Percentiles rank a stretch among this genome's conserved stretches.
Conservation (phyloP, 805 yeast genomes). For the Wickerhamomyces ciferrii region DNA sequence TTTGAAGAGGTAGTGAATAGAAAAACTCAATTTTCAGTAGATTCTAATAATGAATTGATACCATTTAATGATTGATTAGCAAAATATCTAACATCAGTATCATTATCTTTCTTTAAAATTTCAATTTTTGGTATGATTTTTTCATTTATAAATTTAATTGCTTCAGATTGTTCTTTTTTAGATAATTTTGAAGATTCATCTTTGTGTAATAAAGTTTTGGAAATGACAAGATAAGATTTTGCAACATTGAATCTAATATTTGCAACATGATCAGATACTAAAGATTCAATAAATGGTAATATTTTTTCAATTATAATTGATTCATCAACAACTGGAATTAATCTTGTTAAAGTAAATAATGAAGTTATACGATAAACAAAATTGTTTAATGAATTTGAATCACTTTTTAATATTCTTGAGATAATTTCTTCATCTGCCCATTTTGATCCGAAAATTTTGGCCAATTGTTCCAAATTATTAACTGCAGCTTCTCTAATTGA, state of each 20-base stretch:
- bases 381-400: conserved; percentile 40
- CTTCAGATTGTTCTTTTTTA: conserved; percentile 9
- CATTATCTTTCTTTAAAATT: conserved; percentile 63
- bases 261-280: conserved; percentile 81
- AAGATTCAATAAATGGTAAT: conserved; percentile 71
- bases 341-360: conserved; percentile 77
- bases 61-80: conserved; percentile 58
- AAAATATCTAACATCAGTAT: conserved; percentile 85
- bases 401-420: conserved; percentile 57
- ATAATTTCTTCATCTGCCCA: conserved; percentile 91
- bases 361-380: conserved; percentile 92
- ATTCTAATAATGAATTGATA: conserved; percentile 3
- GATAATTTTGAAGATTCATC: conserved; percentile 16
- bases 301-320: conserved; percentile 56
- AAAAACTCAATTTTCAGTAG: neutral
- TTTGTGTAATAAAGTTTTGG: conserved; percentile 40
- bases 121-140: conserved; percentile 63
- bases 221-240: conserved; percentile 63
- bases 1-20: too few species aligned
- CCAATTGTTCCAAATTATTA: conserved; percentile 67
- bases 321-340: conserved; percentile 65
- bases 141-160: conserved; percentile 33
- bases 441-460: conserved; percentile 83
- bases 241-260: conserved; percentile 95
- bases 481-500: conserved; percentile 98